phyloP scores from a whole-genome alignment of 306 rosid species.

The Dalbergia cochinchinensis region DNA sequence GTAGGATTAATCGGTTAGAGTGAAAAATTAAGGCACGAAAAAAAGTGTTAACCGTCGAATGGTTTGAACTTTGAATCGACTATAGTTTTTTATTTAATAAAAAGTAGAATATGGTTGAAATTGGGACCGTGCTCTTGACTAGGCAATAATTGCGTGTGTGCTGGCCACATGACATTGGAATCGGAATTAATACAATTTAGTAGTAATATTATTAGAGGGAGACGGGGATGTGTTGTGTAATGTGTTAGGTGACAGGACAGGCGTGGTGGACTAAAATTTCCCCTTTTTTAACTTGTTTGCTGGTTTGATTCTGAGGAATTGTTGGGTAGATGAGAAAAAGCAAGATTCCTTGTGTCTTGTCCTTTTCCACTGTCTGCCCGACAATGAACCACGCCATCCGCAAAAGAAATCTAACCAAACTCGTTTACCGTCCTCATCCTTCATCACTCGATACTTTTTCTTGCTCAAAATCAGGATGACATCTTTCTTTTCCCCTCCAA shows the following conservation, averaged over 20 bases:
- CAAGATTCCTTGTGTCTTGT: conserved; percentile 82
- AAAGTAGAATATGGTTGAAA: too few relatives aligned
- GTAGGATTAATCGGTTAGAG: too few relatives aligned
- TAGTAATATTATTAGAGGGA: not conserved
- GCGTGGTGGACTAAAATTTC: conserved; percentile 24
- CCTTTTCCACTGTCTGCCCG: conserved; percentile 71
- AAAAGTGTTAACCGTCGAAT: not conserved
- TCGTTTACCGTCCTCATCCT: conserved; percentile 8
- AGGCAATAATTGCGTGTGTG: not conserved
- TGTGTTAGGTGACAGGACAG: conserved; percentile 19
- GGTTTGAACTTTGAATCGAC: not conserved
- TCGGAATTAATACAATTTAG: not conserved
- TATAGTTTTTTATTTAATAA: not conserved
- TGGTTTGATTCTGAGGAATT: conserved; percentile 27
- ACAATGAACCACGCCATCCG: conserved; percentile 67
- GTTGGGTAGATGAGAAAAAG: conserved; percentile 55
- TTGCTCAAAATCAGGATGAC: conserved; percentile 28
- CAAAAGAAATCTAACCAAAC: conserved; percentile 38
- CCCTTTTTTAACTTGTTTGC: not conserved
- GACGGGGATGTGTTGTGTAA: not conserved
- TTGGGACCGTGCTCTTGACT: too few relatives aligned
- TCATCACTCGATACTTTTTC: not conserved
- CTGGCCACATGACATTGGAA: conserved; percentile 28
- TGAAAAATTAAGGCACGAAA: not conserved
- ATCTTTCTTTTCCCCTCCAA: conserved; percentile 27